Base-by-base conservation (phyloP, 202 grass and related monocot species). In the Thinopyrum obtusiflorum region DNA sequence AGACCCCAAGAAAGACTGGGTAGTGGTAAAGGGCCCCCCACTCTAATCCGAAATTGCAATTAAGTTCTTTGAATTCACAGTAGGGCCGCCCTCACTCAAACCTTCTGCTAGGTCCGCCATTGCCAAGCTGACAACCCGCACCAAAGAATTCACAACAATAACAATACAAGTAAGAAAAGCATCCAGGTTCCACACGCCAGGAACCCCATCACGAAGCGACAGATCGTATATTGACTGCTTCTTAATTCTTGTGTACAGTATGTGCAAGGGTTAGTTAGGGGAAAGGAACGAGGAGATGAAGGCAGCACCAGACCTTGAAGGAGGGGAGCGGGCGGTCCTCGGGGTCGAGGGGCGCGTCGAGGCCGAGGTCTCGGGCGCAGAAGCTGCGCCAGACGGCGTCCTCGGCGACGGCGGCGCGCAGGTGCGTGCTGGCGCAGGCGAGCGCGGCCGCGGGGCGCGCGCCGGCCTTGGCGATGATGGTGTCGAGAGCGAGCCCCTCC, bases 371-470 rank as follows among this genome's bases (percentile, higher is more conserved):
- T 4, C 89, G 70, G 0, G 85, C 78, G 76, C 97, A 99, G 85
- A 97, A 97, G 51, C 62, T 83, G 68, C 86, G 91, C 97, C 97
- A 99, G 31, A 94, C 9, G 11, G 55, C 70, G 10, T 99, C 93
- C 11, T 88, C 90, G 13, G 78, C 89, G 7, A 86, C 90, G 15
- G 82, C 89, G 18, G 49, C 27, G 46, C 85, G 87, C 57, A 97
- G 85, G 77, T 79, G 87, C 66, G 74, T 90, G 83, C 87, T 94
- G 81, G 78, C 64, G 86, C 97, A 94, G 61, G 89, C 90, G 73
- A 94, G 86, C 31, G 65, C 85, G 4, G 90, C 92, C 20, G 90
- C 93, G 11, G 64, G 75, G 59, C 80, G 87, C 2, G 92, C 42
- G 2, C 88, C 93, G 26, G 88, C 80, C 73, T 82, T 92, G 59